phyloP scores from a whole-genome alignment of 176 grass and related monocot species.

The Carex kokanica region DNA sequence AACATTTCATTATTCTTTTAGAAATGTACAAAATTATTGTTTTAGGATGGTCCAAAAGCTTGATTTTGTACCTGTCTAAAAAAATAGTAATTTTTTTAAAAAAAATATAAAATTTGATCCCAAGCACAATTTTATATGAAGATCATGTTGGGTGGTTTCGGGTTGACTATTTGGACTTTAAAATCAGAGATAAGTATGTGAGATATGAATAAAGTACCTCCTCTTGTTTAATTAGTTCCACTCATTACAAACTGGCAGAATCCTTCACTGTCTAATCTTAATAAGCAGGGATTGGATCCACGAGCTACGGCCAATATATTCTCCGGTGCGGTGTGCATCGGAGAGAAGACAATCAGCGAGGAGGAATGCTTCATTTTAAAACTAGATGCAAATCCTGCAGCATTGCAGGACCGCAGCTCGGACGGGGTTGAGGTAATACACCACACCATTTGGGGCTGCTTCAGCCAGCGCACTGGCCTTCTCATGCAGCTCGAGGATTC shows the following conservation, averaged over 20 bases:
- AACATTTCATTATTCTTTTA: no score
- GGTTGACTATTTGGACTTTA: no score
- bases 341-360: conserved; percentile 61
- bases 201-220: no score
- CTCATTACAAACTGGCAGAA: background rate
- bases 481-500: conserved; percentile 75
- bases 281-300: conserved; percentile 63
- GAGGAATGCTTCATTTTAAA: conserved; percentile 82
- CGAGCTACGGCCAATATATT: conserved; percentile 53
- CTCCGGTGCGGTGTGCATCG: conserved; percentile 54
- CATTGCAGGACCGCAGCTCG: conserved; percentile 47
- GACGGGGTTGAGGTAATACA: conserved; percentile 59
- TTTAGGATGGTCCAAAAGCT: no score
- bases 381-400: conserved; percentile 41
- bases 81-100: no score
- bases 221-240: background rate
- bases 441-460: conserved; percentile 64
- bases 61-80: no score
- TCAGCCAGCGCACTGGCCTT: conserved; percentile 72
- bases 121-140: no score
- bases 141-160: no score
- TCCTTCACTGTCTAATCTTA: background rate
- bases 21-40: no score
- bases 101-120: no score
- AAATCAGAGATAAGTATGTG: no score